phyloP scores from a whole-genome alignment of 1,139 yeast genomes.

The Debaryomyces subglobosus region DNA sequence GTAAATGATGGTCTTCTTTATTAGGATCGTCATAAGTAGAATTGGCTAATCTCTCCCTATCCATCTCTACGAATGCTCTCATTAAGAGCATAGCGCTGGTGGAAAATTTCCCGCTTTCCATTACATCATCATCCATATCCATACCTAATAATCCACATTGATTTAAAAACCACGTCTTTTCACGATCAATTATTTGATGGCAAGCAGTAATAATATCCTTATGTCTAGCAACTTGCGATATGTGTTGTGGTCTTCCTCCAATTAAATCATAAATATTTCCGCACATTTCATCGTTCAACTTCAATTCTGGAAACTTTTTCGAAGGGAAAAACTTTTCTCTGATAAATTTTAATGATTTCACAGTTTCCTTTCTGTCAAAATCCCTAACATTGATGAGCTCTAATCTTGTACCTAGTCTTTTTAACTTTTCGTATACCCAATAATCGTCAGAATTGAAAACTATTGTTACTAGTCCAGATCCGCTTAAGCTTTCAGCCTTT shows the following conservation, averaged over 20 bases:
- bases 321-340: slow-evolving; percentile 49
- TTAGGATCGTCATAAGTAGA: slow-evolving; percentile 24
- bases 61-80: slow-evolving; percentile 74
- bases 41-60: slow-evolving; percentile 40
- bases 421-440: slow-evolving; percentile 82
- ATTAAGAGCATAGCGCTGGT: slow-evolving; percentile 76
- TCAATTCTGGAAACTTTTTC: slow-evolving; percentile 35
- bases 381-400: slow-evolving; percentile 76
- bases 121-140: slow-evolving; percentile 87
- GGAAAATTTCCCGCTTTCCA: slow-evolving; percentile 82
- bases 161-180: slow-evolving; percentile 83
- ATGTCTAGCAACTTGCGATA: slow-evolving; percentile 73
- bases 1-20: slow-evolving; percentile 55
- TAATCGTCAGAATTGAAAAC: slow-evolving; percentile 83
- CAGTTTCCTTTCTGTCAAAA: slow-evolving; percentile 57
- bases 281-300: slow-evolving; percentile 43
- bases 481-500: slow-evolving; percentile 78
- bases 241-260: slow-evolving; percentile 86
- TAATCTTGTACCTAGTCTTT: slow-evolving; percentile 70
- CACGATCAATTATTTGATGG: slow-evolving; percentile 72
- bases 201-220: slow-evolving; percentile 64
- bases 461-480: slow-evolving; percentile 75
- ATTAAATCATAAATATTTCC: slow-evolving; percentile 66
- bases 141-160: slow-evolving; percentile 79
- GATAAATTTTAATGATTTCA: slow-evolving; percentile 57